Evolutionary conservation across 768 basidiomycete genomes (phyloP).

Genomic region (Boletus reticulatus): DNA sequence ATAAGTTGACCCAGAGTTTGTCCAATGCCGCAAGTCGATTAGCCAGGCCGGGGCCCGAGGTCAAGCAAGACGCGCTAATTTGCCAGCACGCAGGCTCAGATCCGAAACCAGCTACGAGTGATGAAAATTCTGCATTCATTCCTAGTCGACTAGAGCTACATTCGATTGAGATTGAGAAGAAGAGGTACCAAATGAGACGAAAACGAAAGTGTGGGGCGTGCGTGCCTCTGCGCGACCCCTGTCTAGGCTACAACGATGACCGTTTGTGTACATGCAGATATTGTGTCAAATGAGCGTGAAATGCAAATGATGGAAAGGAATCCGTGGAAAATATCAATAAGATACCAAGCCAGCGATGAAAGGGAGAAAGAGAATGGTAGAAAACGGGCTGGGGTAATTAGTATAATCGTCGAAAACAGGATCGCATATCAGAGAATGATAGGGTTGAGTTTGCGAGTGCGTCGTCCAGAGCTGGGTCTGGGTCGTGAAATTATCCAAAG

Average conservation of each 20-base stretch:
- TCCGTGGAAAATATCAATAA: background rate
- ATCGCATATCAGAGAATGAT: background rate
- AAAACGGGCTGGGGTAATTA: conserved; percentile 5
- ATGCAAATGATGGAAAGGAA: background rate
- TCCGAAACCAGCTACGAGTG: too few relatives aligned
- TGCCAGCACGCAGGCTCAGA: too few relatives aligned
- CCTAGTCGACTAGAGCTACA: conserved; percentile 14
- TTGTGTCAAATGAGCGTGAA: conserved; percentile 3
- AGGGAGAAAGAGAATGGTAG: background rate
- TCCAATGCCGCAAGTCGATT: too few relatives aligned
- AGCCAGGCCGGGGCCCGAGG: too few relatives aligned
- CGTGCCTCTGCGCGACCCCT: background rate
- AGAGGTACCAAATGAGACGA: background rate
- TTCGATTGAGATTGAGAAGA: background rate
- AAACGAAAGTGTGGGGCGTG: background rate
- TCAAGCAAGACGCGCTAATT: too few relatives aligned
- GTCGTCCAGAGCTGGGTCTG: background rate
- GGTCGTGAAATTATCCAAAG: background rate
- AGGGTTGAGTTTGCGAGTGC: background rate
- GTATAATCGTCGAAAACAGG: conserved; percentile 15
- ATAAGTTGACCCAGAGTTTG: too few relatives aligned
- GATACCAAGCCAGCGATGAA: background rate
- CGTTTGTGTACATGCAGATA: background rate
- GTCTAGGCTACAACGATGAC: conserved; percentile 18
- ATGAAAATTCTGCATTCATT: background rate